Base-by-base conservation (phyloP, 495 filamentous ascomycete genomes). In the Annulohypoxylon stygium region DNA sequence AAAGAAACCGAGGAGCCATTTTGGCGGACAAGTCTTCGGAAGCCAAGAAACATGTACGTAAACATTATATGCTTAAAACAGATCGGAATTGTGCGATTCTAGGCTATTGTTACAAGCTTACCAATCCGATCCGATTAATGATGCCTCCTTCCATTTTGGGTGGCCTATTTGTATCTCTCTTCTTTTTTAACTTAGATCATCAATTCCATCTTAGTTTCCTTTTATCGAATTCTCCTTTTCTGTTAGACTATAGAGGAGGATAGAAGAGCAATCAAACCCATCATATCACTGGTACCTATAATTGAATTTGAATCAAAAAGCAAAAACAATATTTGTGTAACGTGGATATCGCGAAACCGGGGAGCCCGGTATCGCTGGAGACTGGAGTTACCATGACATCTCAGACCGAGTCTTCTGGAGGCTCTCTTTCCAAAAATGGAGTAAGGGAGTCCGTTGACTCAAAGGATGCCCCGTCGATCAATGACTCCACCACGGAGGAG, bases 401-500 rank as follows among this genome's bases (percentile, higher is more conserved):
- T 9, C 72, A 61, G 41, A 6, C 39, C 8, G 59, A 61, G 26
- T 39, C 67, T 12, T 65, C 72, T 33, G 37, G 41, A 25, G 26
- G 67, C 26, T 50, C 62, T 11, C 37, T 39, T 12, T 53, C 33
- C 9, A 70, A 64, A 10, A 41, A 58, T 48, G 12, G 25, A 2
- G 7, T 23, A 18, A 60, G 62, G 47, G 57, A 66, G 33, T 18
- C 36, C 25, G 12, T 62, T 30, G n/a, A 50, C 10, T 61, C 36
- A 5, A 61, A 26, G 9, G 48, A 63, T 59, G n/a, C 55, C 2
- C 57, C 72, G 16, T 50, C 63, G 12, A 36, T 39, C 54, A 61
- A 75, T 18, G 65, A 72, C 12, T 74, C 77, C 16, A 75, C 71
- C 3, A 65, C 78, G 25, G 83, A 85, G 41, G 67, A 78, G 43